Conservation (phyloP, 2,329 filamentous ascomycete genomes). For the Sporothrix sp. region DNA sequence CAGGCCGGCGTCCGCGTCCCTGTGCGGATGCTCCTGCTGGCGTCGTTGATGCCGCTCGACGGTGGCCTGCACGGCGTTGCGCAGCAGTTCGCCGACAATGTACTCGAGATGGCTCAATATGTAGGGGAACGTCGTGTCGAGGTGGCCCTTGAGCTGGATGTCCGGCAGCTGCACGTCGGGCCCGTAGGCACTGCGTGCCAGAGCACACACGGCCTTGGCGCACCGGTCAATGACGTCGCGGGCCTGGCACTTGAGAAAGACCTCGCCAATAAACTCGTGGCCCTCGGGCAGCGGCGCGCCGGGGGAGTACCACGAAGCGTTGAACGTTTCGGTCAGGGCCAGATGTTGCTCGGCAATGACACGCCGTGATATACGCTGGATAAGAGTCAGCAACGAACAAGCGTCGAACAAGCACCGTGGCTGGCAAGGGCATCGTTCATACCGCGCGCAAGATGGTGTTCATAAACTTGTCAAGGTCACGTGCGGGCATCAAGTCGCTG, state of each 20-base stretch:
- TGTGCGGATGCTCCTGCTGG: slow-evolving; percentile 20
- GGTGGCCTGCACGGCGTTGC: slow-evolving; percentile 89
- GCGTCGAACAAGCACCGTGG: too few species aligned
- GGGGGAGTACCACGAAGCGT: slow-evolving; percentile 81
- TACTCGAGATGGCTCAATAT: slow-evolving; percentile 95
- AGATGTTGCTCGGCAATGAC: slow-evolving; percentile 98
- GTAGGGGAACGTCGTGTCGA: slow-evolving; percentile 87
- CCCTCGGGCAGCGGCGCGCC: slow-evolving; percentile 56
- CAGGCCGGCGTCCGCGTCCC: neutral
- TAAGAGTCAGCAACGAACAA: slow-evolving; percentile 13
- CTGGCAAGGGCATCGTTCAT: too few species aligned
- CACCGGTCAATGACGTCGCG: slow-evolving; percentile 81
- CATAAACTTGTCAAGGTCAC: slow-evolving; percentile 88
- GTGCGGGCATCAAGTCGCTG: slow-evolving; percentile 66
- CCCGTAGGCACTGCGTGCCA: slow-evolving; percentile 68
- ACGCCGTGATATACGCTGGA: slow-evolving; percentile 78
- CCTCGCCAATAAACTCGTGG: slow-evolving; percentile 85
- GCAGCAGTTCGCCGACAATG: slow-evolving; percentile 86
- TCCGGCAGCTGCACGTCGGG: slow-evolving; percentile 63
- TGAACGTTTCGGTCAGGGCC: slow-evolving; percentile 87
- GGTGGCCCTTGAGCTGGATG: slow-evolving; percentile 73
- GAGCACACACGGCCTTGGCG: slow-evolving; percentile 61
- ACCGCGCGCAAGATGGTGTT: slow-evolving; percentile 75
- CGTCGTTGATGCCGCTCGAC: slow-evolving; percentile 54
- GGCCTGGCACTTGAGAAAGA: slow-evolving; percentile 87